Percentiles rank a stretch among this genome's conserved stretches.
These are phyloP conservation scores for Lactarius sp. DNA, from an alignment of 768 basidiomycete genomes.

Conservation along the genomic window DNA sequence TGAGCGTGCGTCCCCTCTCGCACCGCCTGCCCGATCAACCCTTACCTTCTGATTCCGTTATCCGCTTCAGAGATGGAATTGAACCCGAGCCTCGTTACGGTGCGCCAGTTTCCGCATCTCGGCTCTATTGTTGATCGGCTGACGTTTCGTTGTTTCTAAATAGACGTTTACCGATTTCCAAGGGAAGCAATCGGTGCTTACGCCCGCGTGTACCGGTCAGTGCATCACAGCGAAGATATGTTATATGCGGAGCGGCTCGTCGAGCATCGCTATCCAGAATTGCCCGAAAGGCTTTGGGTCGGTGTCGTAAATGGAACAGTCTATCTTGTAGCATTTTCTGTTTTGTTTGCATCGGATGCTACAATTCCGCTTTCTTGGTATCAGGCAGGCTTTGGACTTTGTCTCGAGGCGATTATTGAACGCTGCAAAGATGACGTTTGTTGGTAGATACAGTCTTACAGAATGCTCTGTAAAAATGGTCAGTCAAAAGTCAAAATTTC, in stretches of 20 bases:
- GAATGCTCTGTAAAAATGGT: no score
- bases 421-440: no score
- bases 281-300: constrained; percentile 65
- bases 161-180: constrained; percentile 66
- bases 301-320: constrained; percentile 29
- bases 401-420: no score
- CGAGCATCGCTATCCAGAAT: constrained; percentile 52
- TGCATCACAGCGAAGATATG: constrained; percentile 69
- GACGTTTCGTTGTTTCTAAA: constrained; percentile 2
- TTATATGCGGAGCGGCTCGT: constrained; percentile 72
- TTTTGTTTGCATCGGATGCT: no score
- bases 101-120: constrained; percentile 28
- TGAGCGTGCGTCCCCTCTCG: constrained; percentile 45
- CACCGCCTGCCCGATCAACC: not conserved
- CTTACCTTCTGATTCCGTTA: not conserved
- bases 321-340: no score
- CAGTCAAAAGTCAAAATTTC: no score
- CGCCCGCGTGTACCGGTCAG: constrained; percentile 52
- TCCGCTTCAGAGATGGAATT: constrained; percentile 48
- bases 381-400: no score
- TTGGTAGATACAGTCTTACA: no score
- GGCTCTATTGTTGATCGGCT: not conserved
- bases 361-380: no score
- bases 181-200: constrained; percentile 59
- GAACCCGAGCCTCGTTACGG: constrained; percentile 53